A percentile compares a stretch with the other conserved stretches of the same genome.
phyloP scores from a whole-genome alignment of 202 grass and related monocot genomes.

The Setaria viridis region DNA sequence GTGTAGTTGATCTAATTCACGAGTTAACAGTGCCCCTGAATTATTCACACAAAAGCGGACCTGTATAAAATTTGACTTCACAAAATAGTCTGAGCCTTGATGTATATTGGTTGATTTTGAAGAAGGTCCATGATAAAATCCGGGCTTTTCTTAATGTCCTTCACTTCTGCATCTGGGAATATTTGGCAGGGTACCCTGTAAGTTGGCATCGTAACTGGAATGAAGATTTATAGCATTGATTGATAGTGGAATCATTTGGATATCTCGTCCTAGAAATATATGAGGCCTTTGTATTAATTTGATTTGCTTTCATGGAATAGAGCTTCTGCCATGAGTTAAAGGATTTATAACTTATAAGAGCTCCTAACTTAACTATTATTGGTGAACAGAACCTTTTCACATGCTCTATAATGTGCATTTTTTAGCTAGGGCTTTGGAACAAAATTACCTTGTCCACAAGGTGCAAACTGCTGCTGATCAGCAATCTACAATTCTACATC shows the following conservation, averaged over 20 bases:
- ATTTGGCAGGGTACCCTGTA: background rate
- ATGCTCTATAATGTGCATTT: background rate
- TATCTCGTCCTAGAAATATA: background rate
- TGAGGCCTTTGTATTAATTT: background rate
- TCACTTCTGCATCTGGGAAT: background rate
- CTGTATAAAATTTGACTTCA: no score
- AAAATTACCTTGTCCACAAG: background rate
- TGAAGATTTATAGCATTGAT: background rate
- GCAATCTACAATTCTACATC: background rate
- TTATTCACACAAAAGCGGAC: background rate
- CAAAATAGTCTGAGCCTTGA: background rate
- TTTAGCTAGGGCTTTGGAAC: background rate
- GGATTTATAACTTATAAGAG: background rate
- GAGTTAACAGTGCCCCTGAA: background rate
- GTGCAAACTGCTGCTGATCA: background rate
- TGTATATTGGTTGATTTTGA: background rate
- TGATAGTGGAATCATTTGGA: background rate
- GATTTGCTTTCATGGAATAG: background rate
- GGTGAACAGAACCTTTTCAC: background rate
- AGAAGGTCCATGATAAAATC: background rate
- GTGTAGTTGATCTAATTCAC: background rate
- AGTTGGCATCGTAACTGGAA: background rate
- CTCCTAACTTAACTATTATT: background rate
- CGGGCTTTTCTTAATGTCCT: background rate
- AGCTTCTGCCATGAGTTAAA: background rate